phyloP scores from a whole-genome alignment of 2,329 filamentous ascomycete genomes.

The Talaromyces marneffei region DNA sequence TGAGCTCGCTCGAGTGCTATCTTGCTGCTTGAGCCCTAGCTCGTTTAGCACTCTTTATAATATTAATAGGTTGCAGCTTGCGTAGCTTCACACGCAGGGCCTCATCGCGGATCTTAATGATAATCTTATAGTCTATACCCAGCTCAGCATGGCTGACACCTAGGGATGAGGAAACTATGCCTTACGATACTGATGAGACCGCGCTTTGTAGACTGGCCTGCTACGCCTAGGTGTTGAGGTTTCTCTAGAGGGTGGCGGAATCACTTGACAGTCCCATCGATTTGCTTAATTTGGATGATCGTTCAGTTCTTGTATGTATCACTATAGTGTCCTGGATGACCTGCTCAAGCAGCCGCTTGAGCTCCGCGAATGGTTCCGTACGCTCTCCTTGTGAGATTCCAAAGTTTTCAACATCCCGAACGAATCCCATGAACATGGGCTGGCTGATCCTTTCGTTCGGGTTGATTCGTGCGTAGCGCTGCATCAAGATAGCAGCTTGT shows the following conservation, averaged over 20 bases:
- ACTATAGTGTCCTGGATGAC: neutral
- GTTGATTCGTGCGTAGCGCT: constrained; percentile 4
- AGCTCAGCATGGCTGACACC: neutral
- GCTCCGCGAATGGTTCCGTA: neutral
- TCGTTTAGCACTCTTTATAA: neutral
- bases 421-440: too few species aligned
- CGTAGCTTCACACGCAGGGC: neutral
- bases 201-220: neutral
- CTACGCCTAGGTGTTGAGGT: neutral
- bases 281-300: neutral
- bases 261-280: neutral
- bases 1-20: neutral
- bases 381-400: too few species aligned
- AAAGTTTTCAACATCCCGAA: too few species aligned
- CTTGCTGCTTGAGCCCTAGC: neutral
- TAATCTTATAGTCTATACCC: neutral
- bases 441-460: too few species aligned
- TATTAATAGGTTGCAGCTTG: neutral
- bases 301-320: neutral
- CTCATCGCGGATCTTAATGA: neutral
- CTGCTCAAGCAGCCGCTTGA: neutral
- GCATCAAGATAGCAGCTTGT: too few species aligned
- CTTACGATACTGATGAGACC: neutral
- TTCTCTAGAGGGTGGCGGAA: neutral
- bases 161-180: neutral